These are phyloP conservation scores for Wickerhamiella bombiphila DNA, from an alignment of 805 yeast genomes.

Conservation along the genomic window DNA sequence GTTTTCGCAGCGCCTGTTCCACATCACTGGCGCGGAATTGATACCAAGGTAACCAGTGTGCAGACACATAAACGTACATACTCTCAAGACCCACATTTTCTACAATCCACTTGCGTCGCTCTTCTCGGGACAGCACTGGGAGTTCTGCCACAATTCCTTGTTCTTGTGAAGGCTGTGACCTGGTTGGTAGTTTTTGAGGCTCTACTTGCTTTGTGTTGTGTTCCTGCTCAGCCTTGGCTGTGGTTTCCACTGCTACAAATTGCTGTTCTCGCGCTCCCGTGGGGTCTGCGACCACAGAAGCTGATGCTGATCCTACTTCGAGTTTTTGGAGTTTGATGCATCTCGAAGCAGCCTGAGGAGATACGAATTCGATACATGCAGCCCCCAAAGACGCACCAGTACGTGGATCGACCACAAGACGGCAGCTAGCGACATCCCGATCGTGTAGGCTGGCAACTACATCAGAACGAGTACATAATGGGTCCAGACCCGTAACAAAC, in stretches of 20 bases:
- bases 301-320: too few species aligned
- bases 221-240: background rate
- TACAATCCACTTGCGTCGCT: background rate
- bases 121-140: background rate
- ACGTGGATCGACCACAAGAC: background rate
- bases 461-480: too few species aligned
- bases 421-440: background rate
- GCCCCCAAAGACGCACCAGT: constrained; percentile 2
- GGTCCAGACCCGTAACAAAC: too few species aligned
- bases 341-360: too few species aligned
- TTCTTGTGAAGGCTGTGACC: background rate
- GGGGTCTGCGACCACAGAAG: background rate
- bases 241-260: background rate
- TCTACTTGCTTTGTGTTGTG: background rate
- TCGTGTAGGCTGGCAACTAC: too few species aligned
- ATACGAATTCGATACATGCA: too few species aligned
- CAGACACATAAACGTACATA: background rate
- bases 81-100: background rate
- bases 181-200: background rate
- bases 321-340: too few species aligned
- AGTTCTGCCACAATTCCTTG: background rate
- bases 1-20: background rate
- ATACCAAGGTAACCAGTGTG: background rate
- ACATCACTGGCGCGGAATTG: background rate
- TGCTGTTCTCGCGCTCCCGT: background rate